Evolutionary conservation across 2,329 filamentous ascomycete genomes (phyloP).

Genomic region (Colletotrichum liriopes): DNA sequence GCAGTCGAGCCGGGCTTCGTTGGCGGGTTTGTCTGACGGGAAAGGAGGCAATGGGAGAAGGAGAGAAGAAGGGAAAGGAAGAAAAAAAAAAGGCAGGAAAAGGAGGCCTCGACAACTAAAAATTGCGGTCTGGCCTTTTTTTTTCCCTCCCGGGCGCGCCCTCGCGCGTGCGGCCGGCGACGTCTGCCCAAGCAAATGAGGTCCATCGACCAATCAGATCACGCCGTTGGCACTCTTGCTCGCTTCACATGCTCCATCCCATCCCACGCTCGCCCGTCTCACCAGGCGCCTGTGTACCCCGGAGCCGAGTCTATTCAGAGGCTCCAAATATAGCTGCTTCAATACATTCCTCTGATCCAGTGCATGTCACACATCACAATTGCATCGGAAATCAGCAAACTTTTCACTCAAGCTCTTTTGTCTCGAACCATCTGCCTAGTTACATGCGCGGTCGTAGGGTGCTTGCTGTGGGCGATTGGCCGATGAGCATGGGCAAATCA

Average conservation of each 20-base stretch:
- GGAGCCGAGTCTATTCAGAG: not conserved
- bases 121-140: constrained; percentile 27
- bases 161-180: constrained; percentile 13
- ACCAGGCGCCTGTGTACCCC: not conserved
- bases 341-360: too few relatives aligned
- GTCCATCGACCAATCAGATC: constrained; percentile 21
- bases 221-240: not conserved
- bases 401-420: constrained; percentile 17
- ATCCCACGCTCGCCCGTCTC: constrained; percentile 8
- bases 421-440: constrained; percentile 25
- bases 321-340: not conserved
- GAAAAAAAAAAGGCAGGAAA: not conserved
- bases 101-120: not conserved
- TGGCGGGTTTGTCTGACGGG: not conserved
- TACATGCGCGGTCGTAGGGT: constrained; percentile 38
- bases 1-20: not conserved
- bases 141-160: not conserved
- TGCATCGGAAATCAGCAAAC: not conserved
- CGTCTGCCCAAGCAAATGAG: constrained; percentile 24
- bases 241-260: constrained; percentile 37
- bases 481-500: constrained; percentile 26
- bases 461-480: constrained; percentile 14
- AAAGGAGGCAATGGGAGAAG: not conserved
- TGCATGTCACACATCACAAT: not conserved
- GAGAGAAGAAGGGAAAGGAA: not conserved